Evolutionary conservation across 176 grass and related monocot species (phyloP).

Genomic region (Dactylis glomerata): DNA sequence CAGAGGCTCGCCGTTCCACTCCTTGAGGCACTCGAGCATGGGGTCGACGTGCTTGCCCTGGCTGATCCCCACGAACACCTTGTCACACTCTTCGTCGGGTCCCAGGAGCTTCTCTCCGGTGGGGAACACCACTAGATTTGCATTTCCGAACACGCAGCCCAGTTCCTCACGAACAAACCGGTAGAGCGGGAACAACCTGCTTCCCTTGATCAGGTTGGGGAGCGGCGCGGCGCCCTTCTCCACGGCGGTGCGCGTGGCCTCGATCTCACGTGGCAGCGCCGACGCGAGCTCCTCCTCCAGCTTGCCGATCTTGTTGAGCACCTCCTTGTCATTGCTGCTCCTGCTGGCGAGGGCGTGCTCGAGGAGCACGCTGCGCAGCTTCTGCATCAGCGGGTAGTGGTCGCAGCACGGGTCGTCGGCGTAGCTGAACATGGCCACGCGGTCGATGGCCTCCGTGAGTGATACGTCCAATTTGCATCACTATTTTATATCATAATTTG

Average conservation of each 20-base stretch:
- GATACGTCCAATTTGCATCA: no score
- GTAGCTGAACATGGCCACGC: background rate
- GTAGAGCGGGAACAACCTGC: background rate
- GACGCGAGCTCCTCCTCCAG: background rate
- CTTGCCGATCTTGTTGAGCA: background rate
- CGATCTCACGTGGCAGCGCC: background rate
- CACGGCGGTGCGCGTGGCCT: background rate
- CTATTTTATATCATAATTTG: no score
- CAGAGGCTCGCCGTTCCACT: conserved; percentile 75
- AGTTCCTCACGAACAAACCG: background rate
- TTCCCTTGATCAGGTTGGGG: background rate
- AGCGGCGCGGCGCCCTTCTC: background rate
- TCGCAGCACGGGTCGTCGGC: background rate
- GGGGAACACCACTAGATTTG: no score
- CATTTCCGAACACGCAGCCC: background rate
- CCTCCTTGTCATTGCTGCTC: background rate
- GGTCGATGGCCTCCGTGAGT: background rate
- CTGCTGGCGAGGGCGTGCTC: background rate
- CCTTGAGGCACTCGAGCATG: conserved; percentile 73
- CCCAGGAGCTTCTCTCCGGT: background rate
- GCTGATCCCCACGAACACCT: conserved; percentile 65
- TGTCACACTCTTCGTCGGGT: conserved; percentile 23
- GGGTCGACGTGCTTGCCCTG: conserved; percentile 61
- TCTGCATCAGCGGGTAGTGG: background rate
- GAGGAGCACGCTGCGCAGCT: background rate